Evolutionary conservation across 768 basidiomycete genomes (phyloP), one percentile per base, ranked within the genome.

Genomic region (Hericium erinaceus): DNA sequence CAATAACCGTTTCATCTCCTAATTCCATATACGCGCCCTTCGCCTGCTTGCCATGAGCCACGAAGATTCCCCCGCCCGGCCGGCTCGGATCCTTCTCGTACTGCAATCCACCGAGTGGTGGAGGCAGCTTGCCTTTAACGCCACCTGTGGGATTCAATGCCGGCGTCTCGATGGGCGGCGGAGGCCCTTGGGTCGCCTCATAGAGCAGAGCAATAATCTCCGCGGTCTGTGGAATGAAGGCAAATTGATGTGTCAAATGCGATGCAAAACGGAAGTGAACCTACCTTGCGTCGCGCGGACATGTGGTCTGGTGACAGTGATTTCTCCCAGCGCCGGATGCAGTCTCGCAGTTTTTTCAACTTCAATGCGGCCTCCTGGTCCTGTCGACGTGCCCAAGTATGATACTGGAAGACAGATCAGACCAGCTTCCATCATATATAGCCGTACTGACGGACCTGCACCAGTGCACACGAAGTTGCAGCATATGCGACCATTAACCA

Each of bases 181-280:
- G 71, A 6, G 77, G 74, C n/a, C 87, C 86, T 68, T 90, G 87
- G n/a, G 95, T 95, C 12, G 94, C 92, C 72, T 95, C 92, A 69
- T 92, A 95, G 39, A 97, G 76, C 24, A 98, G 75, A 6, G 89
- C 79, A 63, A 97, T 95, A 57, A 95, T 95, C 72, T 98, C 94
- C 49, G 91, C 84, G 0, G 91, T 92, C 90, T 94, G 69, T 64
- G 52, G 55, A 61, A 16, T 48, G 37, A 48, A 51, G 39, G 58
- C 38, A 24, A 26, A 26, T 49, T 48, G 3, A 20, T 59, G 46
- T 54, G 61, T 51, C n/a, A 38, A 41, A 55, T 55, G 56, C 52
- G 54, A 24, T 26, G 20, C 20, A 51, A 26, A n/a, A 24, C 24
- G 38, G 53, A 26, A 51, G 50, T 72, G 79, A 63, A 77, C 92